Conservation (phyloP, 805 yeast species). For the Barnettozyma populi region DNA sequence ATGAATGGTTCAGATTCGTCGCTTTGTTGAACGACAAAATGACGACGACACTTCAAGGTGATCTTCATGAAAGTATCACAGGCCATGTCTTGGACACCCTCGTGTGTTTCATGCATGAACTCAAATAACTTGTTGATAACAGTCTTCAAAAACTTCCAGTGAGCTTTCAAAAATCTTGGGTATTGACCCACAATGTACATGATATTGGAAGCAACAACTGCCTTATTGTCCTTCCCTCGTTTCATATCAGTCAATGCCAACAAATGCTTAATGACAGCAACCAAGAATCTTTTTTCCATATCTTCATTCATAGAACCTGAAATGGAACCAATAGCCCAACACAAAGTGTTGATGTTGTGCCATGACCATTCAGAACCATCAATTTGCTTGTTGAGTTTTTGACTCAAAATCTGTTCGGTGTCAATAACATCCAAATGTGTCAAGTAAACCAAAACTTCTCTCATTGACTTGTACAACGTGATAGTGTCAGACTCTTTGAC, state of each 20-base stretch:
- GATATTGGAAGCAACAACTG: constrained; percentile 98
- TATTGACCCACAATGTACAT: constrained; percentile 99
- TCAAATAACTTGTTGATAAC: constrained; percentile 94
- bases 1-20: constrained; percentile 88
- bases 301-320: constrained; percentile 99
- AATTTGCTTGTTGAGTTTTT: constrained; percentile 84
- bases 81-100: constrained; percentile 99
- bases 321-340: constrained; percentile 99
- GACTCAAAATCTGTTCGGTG: constrained; percentile 90
- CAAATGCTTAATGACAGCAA: constrained; percentile 87
- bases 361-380: constrained; percentile 99
- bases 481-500: constrained; percentile 97
- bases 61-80: constrained; percentile 98
- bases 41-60: constrained; percentile 90
- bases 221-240: constrained; percentile 96
- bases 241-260: constrained; percentile 91
- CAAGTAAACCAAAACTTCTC: constrained; percentile 90
- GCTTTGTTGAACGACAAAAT: constrained; percentile 82
- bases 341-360: constrained; percentile 93
- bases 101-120: constrained; percentile 99
- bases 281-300: constrained; percentile 91
- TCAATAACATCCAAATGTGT: constrained; percentile 94
- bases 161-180: constrained; percentile 95
- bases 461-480: constrained; percentile 88
- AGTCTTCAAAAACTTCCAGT: constrained; percentile 95